Conservation (phyloP, 2,329 filamentous ascomycete species). For the Botryotinia globosa region DNA sequence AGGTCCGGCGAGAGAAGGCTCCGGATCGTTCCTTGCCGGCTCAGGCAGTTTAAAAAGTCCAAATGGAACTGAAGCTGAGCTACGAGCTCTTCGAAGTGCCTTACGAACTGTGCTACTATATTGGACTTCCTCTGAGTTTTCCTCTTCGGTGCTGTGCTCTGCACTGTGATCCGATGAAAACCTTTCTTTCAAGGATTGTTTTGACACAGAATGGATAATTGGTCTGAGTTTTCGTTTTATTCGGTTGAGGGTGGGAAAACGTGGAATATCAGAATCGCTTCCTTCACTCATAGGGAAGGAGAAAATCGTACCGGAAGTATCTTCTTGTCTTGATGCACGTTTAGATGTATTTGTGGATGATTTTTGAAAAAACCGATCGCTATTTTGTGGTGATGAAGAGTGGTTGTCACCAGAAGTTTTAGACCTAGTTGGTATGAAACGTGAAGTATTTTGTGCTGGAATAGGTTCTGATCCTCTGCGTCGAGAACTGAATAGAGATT, state of each 20-base stretch:
- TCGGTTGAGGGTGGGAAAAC: neutral
- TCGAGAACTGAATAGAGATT: neutral
- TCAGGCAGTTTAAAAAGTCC: conserved; percentile 9
- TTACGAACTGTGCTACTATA: neutral
- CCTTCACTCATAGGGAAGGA: conserved; percentile 13
- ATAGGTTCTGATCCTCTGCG: conserved; percentile 5
- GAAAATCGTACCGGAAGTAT: neutral
- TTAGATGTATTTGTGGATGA: neutral
- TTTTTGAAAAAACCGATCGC: neutral
- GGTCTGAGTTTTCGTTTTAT: conserved; percentile 10
- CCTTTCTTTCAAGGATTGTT: neutral
- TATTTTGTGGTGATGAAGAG: neutral
- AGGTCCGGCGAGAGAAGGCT: neutral
- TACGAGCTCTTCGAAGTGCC: conserved; percentile 8
- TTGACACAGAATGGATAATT: conserved; percentile 9
- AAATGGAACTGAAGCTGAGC: conserved; percentile 13
- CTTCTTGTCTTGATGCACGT: neutral
- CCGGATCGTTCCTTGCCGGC: neutral
- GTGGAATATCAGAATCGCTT: conserved; percentile 14
- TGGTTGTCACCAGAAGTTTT: neutral
- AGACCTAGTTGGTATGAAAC: neutral
- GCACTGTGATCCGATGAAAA: neutral
- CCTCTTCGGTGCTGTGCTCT: neutral
- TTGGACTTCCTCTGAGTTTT: neutral
- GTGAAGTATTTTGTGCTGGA: neutral